Percentiles rank a stretch among this genome's conserved stretches.
Evolutionary conservation across 2,329 filamentous ascomycete genomes (phyloP).

Genomic region (Dothideomycetidae sp.): DNA sequence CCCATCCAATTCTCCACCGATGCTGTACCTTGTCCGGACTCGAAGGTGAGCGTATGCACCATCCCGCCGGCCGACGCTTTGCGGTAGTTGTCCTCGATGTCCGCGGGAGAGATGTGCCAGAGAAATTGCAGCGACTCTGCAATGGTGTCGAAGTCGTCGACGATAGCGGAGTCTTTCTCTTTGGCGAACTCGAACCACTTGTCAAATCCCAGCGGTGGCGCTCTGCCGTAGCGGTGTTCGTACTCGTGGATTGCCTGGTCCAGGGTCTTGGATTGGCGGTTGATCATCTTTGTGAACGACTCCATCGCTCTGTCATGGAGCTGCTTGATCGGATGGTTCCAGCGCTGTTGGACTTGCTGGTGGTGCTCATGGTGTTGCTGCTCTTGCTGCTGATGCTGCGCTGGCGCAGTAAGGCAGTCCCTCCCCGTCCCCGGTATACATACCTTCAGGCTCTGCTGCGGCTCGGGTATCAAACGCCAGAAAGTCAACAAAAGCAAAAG

Average conservation of each 20-base stretch:
- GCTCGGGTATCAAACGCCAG: too few relatives aligned
- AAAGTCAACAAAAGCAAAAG: too few relatives aligned
- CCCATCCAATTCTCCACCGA: conserved; percentile 6
- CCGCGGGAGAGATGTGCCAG: conserved; percentile 39
- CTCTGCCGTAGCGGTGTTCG: conserved; percentile 61
- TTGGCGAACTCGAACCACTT: conserved; percentile 85
- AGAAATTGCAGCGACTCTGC: conserved; percentile 73
- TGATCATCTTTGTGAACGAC: not conserved
- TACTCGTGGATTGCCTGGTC: conserved; percentile 69
- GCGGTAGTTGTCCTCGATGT: not conserved
- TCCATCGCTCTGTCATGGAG: not conserved
- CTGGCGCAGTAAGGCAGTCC: too few relatives aligned
- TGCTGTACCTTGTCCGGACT: not conserved
- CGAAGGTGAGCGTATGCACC: not conserved
- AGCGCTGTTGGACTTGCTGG: too few relatives aligned
- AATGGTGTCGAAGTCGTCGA: conserved; percentile 88
- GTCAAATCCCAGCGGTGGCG: conserved; percentile 82
- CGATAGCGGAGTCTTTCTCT: conserved; percentile 55
- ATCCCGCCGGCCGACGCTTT: too few relatives aligned
- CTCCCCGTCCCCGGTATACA: too few relatives aligned
- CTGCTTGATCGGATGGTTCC: not conserved
- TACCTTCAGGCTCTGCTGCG: too few relatives aligned
- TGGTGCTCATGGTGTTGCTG: too few relatives aligned
- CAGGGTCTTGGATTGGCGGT: conserved; percentile 53
- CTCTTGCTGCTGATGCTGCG: too few relatives aligned